Conservation (phyloP, 768 basidiomycete genomes). For the Leccinum obscurum region DNA sequence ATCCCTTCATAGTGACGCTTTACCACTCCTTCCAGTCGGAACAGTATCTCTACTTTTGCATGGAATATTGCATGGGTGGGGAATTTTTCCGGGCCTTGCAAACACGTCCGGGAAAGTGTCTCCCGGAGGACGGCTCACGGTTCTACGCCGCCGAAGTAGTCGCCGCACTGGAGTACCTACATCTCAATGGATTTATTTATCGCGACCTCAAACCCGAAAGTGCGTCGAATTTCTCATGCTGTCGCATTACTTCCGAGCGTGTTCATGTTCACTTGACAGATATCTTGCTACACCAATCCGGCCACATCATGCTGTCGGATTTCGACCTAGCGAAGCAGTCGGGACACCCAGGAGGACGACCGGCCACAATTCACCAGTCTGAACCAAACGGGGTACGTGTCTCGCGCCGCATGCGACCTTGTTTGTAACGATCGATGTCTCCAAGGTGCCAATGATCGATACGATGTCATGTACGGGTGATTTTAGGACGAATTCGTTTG, state of each 20-base stretch:
- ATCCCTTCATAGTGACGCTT: conserved; percentile 99
- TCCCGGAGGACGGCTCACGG: conserved; percentile 90
- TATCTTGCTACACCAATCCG: conserved; percentile 95
- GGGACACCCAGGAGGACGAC: conserved; percentile 79
- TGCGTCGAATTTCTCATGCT: conserved; percentile 45
- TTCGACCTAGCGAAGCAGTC: conserved; percentile 99
- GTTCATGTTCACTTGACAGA: conserved; percentile 49
- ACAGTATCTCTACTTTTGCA: conserved; percentile 97
- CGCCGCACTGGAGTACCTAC: conserved; percentile 96
- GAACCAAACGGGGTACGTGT: conserved; percentile 82
- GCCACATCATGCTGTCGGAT: conserved; percentile 99
- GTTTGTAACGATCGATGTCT: conserved; percentile 7
- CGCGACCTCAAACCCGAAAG: conserved; percentile 99
- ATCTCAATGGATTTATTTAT: conserved; percentile 99
- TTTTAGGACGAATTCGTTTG: conserved; percentile 98
- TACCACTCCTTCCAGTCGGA: conserved; percentile 99
- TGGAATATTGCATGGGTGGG: conserved; percentile 99
- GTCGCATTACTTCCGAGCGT: conserved; percentile 6
- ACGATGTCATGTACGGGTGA: conserved; percentile 97
- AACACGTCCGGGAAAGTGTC: conserved; percentile 93
- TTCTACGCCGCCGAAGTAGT: conserved; percentile 99
- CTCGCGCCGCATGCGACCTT: conserved; percentile 4
- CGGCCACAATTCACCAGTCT: conserved; percentile 81
- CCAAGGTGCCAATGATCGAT: conserved; percentile 88
- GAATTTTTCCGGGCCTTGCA: conserved; percentile 99